Percentiles rank a stretch among this genome's conserved stretches.
Conservation (phyloP, 2,329 filamentous ascomycete genomes). For the Cordyceps tenuipes region DNA sequence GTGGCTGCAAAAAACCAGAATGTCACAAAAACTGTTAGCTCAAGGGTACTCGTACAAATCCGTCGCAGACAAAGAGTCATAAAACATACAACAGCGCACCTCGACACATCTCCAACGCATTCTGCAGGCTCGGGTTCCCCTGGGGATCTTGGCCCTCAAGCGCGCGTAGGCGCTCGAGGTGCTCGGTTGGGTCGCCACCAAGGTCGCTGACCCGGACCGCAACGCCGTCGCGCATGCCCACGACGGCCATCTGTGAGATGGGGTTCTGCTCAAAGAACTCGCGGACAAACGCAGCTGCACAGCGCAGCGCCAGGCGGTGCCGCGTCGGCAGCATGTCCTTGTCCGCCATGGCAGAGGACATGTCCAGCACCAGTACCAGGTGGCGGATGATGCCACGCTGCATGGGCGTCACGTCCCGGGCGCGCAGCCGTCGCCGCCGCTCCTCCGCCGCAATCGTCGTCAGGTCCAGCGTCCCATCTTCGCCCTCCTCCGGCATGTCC, state of each 20-base stretch:
- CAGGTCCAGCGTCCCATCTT: conserved; percentile 70
- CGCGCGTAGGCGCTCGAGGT: conserved; percentile 66
- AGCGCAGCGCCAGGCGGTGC: conserved; percentile 73
- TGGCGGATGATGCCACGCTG: conserved; percentile 98
- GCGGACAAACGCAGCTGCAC: conserved; percentile 77
- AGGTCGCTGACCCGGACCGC: conserved; percentile 81
- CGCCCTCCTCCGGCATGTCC: conserved; percentile 59
- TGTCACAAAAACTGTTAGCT: neutral
- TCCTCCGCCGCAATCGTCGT: conserved; percentile 77
- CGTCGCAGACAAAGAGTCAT: no score
- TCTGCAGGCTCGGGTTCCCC: conserved; percentile 77
- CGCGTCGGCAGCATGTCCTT: conserved; percentile 89
- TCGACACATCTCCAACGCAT: conserved; percentile 90
- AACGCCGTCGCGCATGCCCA: conserved; percentile 89
- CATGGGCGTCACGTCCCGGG: conserved; percentile 75
- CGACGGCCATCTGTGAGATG: conserved; percentile 86
- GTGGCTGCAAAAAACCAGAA: conserved; percentile 45
- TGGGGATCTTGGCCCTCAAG: conserved; percentile 60
- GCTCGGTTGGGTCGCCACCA: conserved; percentile 83
- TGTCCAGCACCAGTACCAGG: conserved; percentile 80
- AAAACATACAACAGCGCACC: conserved; percentile 71
- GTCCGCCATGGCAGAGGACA: conserved; percentile 88
- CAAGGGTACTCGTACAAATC: no score
- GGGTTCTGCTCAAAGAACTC: conserved; percentile 99
- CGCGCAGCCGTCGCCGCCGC: conserved; percentile 65